Evolutionary conservation across 2,329 filamentous ascomycete species (phyloP).

Genomic region (Colletotrichum sp.): DNA sequence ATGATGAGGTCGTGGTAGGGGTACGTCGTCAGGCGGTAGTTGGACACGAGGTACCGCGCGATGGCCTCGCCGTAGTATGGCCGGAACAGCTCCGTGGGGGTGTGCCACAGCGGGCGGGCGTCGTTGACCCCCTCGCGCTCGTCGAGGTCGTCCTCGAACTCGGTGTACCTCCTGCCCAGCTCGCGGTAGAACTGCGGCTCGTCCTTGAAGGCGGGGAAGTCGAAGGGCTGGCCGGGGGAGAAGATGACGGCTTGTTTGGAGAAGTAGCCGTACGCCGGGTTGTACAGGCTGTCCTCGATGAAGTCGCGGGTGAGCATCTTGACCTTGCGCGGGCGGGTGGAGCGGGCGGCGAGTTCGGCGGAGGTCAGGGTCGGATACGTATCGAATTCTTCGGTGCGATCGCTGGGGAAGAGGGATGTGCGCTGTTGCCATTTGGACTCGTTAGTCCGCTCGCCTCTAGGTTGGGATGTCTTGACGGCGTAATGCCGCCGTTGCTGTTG

Average conservation of each 20-base stretch:
- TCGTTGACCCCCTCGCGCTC: constrained; percentile 68
- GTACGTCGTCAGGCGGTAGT: constrained; percentile 93
- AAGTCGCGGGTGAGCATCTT: constrained; percentile 99
- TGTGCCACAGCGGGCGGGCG: constrained; percentile 95
- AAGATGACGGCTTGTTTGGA: constrained; percentile 97
- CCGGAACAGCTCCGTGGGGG: constrained; percentile 94
- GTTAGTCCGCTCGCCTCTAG: constrained; percentile 42
- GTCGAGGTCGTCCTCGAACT: constrained; percentile 91
- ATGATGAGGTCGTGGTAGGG: constrained; percentile 97
- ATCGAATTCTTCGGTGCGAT: constrained; percentile 81
- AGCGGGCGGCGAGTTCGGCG: constrained; percentile 74
- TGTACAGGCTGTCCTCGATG: constrained; percentile 95
- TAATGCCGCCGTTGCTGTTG: constrained; percentile 32
- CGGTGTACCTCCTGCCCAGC: constrained; percentile 80
- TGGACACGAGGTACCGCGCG: constrained; percentile 92
- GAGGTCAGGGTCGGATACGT: constrained; percentile 85
- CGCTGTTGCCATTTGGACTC: constrained; percentile 89
- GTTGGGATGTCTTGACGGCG: constrained; percentile 19
- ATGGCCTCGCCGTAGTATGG: constrained; percentile 98
- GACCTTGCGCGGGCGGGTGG: constrained; percentile 80
- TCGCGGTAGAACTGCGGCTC: constrained; percentile 83
- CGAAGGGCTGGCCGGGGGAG: constrained; percentile 87
- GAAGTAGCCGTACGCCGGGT: constrained; percentile 94
- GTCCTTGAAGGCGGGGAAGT: constrained; percentile 82
- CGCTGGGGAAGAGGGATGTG: constrained; percentile 73